Evolutionary conservation across 306 rosid genomes (phyloP), one percentile per base, ranked within the genome.

Genomic region (Rosa chinensis): DNA sequence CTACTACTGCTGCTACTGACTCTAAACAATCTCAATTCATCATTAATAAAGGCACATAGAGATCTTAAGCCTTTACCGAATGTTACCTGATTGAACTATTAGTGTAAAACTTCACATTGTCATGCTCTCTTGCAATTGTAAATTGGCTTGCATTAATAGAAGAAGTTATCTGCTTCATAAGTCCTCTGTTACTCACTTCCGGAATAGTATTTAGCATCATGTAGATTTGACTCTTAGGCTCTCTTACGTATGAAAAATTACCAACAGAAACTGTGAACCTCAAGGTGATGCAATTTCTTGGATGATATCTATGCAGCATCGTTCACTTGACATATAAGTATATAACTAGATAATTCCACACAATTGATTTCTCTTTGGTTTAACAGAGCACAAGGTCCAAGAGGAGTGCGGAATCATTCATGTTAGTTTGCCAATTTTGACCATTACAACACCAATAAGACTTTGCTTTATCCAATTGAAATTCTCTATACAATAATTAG

Each of bases 341-440:
- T 0, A 53, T 39, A 16, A 32, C 23, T 32, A 50, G 14, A 20
- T 40, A 28, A 25, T 21, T 70, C 43, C 11, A 14, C 37, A 56
- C 73, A 73, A 82, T n/a, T 44, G 72, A 44, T 86, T 76, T 81
- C 66, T 70, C 84, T 73, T 70, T 43, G 68, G 37, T 69, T 75
- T 76, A 45, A 78, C 97, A 94, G 98, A 94, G 90, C 94, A 81
- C 78, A 89, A 89, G 89, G 71, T 88, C 68, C 84, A 78, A 81
- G 78, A 78, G 76, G 91, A 82, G 50, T 56, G 87, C 0, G 92
- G 74, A 67, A 53, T 50, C 35, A 42, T 16, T 35, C n/a, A 32
- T 32, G 37, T 32, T 32, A 32, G 3, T 32, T 32, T 32, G 37
- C 3, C 37, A 32, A 32, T 32, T 32, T 32, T 32, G 37, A 32